Evolutionary conservation across 2,329 filamentous ascomycete genomes (phyloP).

Genomic region (Elsinoe australis): DNA sequence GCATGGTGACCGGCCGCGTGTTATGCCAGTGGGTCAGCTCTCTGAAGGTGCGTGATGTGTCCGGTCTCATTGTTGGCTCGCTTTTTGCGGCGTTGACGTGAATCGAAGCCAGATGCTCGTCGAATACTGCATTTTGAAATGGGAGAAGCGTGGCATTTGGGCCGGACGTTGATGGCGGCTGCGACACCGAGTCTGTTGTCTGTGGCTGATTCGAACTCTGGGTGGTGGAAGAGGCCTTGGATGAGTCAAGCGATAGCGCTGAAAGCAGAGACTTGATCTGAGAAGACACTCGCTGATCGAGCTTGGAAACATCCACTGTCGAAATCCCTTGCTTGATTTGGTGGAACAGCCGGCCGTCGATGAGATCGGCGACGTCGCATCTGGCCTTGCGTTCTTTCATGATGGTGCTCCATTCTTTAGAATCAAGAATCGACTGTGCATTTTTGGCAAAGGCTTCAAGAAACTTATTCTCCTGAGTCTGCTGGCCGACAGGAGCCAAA

Average conservation of each 20-base stretch:
- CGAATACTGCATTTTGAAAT: constrained; percentile 42
- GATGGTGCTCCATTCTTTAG: constrained; percentile 31
- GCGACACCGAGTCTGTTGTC: no score
- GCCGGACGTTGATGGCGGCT: constrained; percentile 18
- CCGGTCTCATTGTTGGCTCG: constrained; percentile 24
- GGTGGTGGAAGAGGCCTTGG: no score
- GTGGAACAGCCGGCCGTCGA: constrained; percentile 48
- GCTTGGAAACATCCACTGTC: no score
- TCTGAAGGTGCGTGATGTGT: constrained; percentile 38
- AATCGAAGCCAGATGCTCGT: constrained; percentile 41
- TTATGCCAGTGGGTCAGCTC: constrained; percentile 57
- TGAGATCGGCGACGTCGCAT: constrained; percentile 47
- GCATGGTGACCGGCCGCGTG: constrained; percentile 42
- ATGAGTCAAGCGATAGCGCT: no score
- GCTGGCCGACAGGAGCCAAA: constrained; percentile 19
- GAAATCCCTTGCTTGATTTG: constrained; percentile 21
- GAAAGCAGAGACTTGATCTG: no score
- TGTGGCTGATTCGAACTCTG: no score
- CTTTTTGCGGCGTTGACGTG: constrained; percentile 33
- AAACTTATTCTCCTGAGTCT: constrained; percentile 20
- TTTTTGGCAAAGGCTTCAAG: constrained; percentile 32
- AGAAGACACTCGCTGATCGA: no score
- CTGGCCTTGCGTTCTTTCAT: constrained; percentile 22
- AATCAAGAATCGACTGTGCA: constrained; percentile 33
- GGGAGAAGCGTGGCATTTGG: constrained; percentile 24